Conservation (phyloP, 2,329 filamentous ascomycete genomes). For the Aureobasidium melanogenum region DNA sequence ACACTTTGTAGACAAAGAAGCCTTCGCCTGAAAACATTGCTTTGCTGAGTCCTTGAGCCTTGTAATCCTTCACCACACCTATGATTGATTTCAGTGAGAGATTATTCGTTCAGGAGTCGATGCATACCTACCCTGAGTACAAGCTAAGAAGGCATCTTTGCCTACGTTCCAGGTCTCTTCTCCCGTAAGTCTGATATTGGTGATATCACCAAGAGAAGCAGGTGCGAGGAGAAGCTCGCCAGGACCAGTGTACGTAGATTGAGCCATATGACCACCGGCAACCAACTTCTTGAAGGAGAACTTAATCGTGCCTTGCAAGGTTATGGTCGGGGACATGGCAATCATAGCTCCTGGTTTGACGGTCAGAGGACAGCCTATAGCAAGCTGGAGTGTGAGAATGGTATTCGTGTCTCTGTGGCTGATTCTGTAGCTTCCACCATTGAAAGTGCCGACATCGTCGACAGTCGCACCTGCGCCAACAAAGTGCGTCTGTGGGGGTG, state of each 20-base stretch:
- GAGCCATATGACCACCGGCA: conserved; percentile 66
- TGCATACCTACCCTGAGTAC: conserved; percentile 81
- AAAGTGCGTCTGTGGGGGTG: conserved; percentile 48
- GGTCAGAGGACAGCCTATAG: conserved; percentile 74
- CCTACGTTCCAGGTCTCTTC: conserved; percentile 75
- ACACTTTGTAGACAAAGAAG: conserved; percentile 80
- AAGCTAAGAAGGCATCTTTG: conserved; percentile 76
- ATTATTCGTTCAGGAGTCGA: conserved; percentile 64
- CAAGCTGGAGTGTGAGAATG: conserved; percentile 79
- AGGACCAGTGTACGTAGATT: conserved; percentile 76
- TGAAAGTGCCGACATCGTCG: conserved; percentile 94
- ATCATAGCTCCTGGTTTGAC: conserved; percentile 87
- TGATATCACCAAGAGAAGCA: conserved; percentile 72
- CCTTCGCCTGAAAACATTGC: conserved; percentile 93
- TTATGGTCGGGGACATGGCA: conserved; percentile 84
- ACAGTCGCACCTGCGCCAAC: conserved; percentile 49
- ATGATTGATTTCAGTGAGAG: background rate
- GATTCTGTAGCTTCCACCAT: conserved; percentile 88
- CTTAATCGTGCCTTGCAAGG: conserved; percentile 71
- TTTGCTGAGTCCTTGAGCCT: conserved; percentile 62
- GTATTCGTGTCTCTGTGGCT: conserved; percentile 88
- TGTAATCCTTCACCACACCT: conserved; percentile 14
- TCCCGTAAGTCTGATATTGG: conserved; percentile 64
- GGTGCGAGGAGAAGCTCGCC: conserved; percentile 85
- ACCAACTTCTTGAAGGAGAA: conserved; percentile 91